Conservation (phyloP, 805 yeast species). For the Metschnikowia similis region DNA sequence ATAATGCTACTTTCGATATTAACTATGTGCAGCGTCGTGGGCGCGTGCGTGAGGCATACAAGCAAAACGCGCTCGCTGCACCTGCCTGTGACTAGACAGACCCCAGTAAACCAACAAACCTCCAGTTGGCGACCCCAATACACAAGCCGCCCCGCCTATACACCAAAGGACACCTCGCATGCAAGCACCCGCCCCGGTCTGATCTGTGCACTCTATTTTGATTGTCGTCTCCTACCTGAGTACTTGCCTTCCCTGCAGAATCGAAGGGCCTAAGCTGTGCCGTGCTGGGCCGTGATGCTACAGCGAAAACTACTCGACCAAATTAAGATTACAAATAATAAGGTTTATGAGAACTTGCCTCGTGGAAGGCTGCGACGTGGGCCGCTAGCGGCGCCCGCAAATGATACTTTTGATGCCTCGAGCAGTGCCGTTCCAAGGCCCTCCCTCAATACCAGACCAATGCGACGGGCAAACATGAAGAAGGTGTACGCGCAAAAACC, state of each 20-base stretch:
- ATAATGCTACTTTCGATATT: too few species aligned
- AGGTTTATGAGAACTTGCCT: conserved; percentile 15
- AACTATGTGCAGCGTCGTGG: background rate
- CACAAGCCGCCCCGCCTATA: background rate
- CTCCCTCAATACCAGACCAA: background rate
- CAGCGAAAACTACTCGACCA: conserved; percentile 14
- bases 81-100: background rate
- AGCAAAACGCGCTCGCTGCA: conserved; percentile 4
- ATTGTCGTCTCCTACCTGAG: background rate
- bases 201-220: background rate
- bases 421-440: background rate
- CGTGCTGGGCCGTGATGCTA: conserved; percentile 5
- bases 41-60: conserved; percentile 4
- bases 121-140: background rate
- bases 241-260: background rate
- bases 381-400: background rate
- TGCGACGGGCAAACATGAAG: background rate
- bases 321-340: conserved; percentile 18
- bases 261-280: background rate
- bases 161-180: background rate
- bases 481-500: background rate
- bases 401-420: background rate
- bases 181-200: background rate
- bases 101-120: background rate
- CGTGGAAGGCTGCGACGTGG: conserved; percentile 12